A percentile compares a stretch with the other conserved stretches of the same genome.
Conservation (phyloP, 1,284 basidiomycete species). For the Thelephora terrestris region DNA sequence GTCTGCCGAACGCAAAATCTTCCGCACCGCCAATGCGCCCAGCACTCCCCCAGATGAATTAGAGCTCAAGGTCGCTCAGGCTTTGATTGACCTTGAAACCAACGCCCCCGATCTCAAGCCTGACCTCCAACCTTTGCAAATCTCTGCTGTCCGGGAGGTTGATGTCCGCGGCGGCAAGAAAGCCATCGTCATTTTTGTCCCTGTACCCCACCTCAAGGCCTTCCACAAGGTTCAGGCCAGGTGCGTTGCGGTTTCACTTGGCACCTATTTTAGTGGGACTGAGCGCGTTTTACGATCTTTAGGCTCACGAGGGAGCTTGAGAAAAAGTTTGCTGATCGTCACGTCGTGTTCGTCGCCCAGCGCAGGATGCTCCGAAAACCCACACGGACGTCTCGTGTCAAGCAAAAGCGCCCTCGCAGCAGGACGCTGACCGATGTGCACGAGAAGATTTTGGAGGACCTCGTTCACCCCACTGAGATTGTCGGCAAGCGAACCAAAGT, state of each 20-base stretch:
- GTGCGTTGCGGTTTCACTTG: slow-evolving; percentile 38
- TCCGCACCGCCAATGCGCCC: slow-evolving; percentile 94
- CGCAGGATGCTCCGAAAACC: slow-evolving; percentile 98
- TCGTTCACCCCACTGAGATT: slow-evolving; percentile 98
- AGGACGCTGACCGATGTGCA: slow-evolving; percentile 97
- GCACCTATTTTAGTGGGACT: background rate
- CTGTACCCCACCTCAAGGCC: slow-evolving; percentile 95
- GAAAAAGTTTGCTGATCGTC: slow-evolving; percentile 99
- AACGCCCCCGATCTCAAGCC: slow-evolving; percentile 97
- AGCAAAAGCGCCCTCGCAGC: slow-evolving; percentile 95
- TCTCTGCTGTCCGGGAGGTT: slow-evolving; percentile 96
- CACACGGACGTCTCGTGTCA: slow-evolving; percentile 83
- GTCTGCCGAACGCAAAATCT: slow-evolving; percentile 81
- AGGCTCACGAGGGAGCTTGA: slow-evolving; percentile 98
- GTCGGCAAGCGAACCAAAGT: slow-evolving; percentile 96
- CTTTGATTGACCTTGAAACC: slow-evolving; percentile 95
- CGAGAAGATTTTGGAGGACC: slow-evolving; percentile 97
- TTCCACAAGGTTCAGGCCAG: slow-evolving; percentile 98
- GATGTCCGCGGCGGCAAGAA: slow-evolving; percentile 99
- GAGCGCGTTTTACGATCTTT: slow-evolving; percentile 1
- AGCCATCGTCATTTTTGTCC: slow-evolving; percentile 98
- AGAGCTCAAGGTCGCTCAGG: slow-evolving; percentile 91
- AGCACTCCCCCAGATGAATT: slow-evolving; percentile 84
- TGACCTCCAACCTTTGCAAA: slow-evolving; percentile 93
- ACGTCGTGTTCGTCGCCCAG: slow-evolving; percentile 98